Conservation (phyloP, 345 rosid species). For the Rhodamnia rubescens region DNA sequence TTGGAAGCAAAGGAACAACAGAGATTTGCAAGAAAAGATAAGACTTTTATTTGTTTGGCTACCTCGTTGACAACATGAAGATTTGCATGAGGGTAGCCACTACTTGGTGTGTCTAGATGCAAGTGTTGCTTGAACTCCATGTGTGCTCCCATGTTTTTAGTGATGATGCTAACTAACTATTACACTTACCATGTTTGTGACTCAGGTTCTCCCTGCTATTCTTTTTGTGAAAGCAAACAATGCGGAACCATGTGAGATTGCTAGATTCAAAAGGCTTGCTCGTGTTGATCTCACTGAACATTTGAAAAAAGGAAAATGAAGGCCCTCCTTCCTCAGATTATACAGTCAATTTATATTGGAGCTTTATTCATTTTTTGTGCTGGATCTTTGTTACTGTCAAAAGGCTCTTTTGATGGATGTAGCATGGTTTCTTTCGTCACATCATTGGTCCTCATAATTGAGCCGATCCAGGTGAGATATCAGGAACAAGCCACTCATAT, state of each 20-base stretch:
- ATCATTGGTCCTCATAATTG: constrained; percentile 69
- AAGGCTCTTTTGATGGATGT: constrained; percentile 54
- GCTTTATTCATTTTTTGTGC: constrained; percentile 46
- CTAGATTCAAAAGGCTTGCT: constrained; percentile 70
- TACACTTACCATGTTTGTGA: not conserved
- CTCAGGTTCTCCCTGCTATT: constrained; percentile 79
- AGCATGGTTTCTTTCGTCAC: constrained; percentile 68
- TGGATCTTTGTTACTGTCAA: constrained; percentile 61
- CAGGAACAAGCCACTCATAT: not conserved
- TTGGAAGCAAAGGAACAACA: not conserved
- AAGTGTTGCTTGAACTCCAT: not conserved
- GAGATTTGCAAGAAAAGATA: not conserved
- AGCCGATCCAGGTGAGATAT: constrained; percentile 71
- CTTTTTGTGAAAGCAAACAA: constrained; percentile 88
- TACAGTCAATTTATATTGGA: constrained; percentile 69
- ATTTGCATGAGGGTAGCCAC: not conserved
- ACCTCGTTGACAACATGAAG: not conserved
- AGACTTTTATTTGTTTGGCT: not conserved
- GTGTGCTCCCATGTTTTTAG: not conserved
- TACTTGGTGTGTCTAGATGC: not conserved
- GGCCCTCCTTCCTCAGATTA: constrained; percentile 74
- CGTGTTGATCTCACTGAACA: constrained; percentile 39
- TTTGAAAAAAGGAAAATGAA: constrained; percentile 88
- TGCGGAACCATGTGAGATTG: constrained; percentile 62
- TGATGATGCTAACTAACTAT: not conserved